Evolutionary conservation across 2,329 filamentous ascomycete species (phyloP).

Genomic region (Ophiostoma tasmaniense): DNA sequence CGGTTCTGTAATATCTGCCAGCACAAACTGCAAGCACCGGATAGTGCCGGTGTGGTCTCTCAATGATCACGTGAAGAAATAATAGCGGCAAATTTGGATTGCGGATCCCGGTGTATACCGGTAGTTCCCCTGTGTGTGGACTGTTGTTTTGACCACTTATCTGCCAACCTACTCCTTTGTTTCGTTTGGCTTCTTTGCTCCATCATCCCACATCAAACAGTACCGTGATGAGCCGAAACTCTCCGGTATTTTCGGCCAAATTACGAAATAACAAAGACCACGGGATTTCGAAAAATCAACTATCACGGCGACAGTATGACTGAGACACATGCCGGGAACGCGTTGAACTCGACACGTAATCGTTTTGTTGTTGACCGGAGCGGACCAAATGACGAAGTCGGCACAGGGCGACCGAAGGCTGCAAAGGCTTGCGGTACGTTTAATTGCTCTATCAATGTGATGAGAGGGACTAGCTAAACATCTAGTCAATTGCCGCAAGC

Average conservation of each 20-base stretch:
- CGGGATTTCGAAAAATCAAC: neutral
- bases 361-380: neutral
- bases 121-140: neutral
- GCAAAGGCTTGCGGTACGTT: slow-evolving; percentile 18
- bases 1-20: neutral
- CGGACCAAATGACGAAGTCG: neutral
- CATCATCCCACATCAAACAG: neutral
- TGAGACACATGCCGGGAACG: neutral
- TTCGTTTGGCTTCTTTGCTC: neutral
- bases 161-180: neutral
- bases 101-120: neutral
- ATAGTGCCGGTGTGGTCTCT: neutral
- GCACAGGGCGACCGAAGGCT: slow-evolving; percentile 13
- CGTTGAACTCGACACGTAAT: neutral
- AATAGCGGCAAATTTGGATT: neutral
- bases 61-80: neutral
- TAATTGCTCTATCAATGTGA: neutral
- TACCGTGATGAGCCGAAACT: neutral
- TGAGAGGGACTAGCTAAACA: neutral
- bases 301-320: neutral
- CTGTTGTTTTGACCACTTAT: neutral
- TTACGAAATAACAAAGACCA: slow-evolving; percentile 5
- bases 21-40: neutral
- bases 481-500: slow-evolving; percentile 19
- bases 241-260: neutral